Conservation (phyloP, 202 grass and related monocot genomes). For the Setaria italica region DNA sequence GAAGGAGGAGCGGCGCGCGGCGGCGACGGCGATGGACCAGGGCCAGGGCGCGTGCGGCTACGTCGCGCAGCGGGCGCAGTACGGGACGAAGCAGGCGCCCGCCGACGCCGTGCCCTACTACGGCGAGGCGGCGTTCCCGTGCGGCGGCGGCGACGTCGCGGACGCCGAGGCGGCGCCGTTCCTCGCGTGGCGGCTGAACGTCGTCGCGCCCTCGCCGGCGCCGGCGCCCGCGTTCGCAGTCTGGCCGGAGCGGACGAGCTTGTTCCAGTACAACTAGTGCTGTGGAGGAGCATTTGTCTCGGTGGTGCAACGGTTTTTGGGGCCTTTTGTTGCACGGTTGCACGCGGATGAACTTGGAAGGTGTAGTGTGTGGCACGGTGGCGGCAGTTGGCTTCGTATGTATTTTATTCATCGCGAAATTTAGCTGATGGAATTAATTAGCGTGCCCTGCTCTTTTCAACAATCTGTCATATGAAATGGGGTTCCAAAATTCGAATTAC, state of each 20-base stretch:
- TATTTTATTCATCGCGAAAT: background rate
- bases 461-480: too few species aligned
- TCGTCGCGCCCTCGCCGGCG: constrained; percentile 47
- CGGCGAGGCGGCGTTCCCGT: constrained; percentile 43
- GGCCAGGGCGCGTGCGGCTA: constrained; percentile 28
- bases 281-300: background rate
- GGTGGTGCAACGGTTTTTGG: constrained; percentile 36
- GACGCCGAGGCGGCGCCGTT: constrained; percentile 47
- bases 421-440: background rate
- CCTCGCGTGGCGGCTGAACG: constrained; percentile 58
- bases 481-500: background rate
- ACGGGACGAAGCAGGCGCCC: constrained; percentile 2
- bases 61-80: constrained; percentile 44
- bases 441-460: background rate
- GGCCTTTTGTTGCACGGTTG: constrained; percentile 8
- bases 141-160: background rate
- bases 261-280: constrained; percentile 71
- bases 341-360: background rate
- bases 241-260: constrained; percentile 50
- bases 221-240: constrained; percentile 42
- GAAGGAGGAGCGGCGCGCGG: constrained; percentile 93
- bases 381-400: background rate
- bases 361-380: background rate
- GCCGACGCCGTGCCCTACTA: constrained; percentile 32
- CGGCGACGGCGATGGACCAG: constrained; percentile 42